These are phyloP conservation scores for Chamaenerion angustifolium DNA, from an alignment of 345 rosid species.

Conservation along the genomic window DNA sequence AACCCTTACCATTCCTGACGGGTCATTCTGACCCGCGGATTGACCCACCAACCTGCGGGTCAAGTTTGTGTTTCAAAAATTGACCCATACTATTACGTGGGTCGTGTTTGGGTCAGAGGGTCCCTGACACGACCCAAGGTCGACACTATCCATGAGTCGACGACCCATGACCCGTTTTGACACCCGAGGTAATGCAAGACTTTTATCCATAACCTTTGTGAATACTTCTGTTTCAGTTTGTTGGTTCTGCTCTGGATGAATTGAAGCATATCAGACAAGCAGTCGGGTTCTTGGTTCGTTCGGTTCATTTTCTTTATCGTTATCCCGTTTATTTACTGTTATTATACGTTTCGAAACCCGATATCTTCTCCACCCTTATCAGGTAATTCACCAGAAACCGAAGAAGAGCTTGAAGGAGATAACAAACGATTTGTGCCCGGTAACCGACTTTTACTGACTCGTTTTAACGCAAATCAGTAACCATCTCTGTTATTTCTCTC, in stretches of 20 bases:
- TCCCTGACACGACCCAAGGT: too few species aligned
- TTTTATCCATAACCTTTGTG: conserved; percentile 2
- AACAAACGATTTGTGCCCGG: conserved; percentile 66
- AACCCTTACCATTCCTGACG: too few species aligned
- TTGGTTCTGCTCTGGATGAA: conserved; percentile 86
- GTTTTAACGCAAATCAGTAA: not conserved
- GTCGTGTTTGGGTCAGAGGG: too few species aligned
- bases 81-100: too few species aligned
- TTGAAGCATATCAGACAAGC: conserved; percentile 94
- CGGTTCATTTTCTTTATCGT: not conserved
- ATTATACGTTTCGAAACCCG: too few species aligned
- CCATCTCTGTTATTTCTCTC: not conserved
- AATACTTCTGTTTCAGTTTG: conserved; percentile 39
- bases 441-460: not conserved
- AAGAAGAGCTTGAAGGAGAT: conserved; percentile 83
- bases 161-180: too few species aligned
- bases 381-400: conserved; percentile 97
- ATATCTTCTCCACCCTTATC: not conserved
- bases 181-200: too few species aligned
- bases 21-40: too few species aligned
- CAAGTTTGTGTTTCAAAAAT: too few species aligned
- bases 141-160: too few species aligned
- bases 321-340: too few species aligned
- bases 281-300: conserved; percentile 84
- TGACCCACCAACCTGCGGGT: too few species aligned